Conservation (phyloP, 2,329 filamentous ascomycete genomes). For the Hymenoscyphus infarciens region DNA sequence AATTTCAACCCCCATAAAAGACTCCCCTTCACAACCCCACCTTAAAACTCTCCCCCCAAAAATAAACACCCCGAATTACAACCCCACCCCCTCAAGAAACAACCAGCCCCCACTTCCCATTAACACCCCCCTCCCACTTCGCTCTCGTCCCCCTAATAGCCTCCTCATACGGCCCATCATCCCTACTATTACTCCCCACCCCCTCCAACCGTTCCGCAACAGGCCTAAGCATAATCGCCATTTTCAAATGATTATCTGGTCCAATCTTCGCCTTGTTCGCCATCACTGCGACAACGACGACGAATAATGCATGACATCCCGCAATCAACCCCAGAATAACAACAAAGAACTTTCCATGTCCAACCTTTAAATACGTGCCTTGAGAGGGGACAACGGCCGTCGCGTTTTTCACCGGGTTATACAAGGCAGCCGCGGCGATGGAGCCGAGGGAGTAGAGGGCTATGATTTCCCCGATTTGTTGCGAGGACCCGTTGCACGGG, state of each 20-base stretch:
- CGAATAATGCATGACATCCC: conserved; percentile 26
- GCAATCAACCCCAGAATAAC: conserved; percentile 35
- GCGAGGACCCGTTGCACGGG: conserved; percentile 32
- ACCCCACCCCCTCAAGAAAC: conserved; percentile 16
- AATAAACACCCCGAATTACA: not conserved
- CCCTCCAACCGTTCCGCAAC: conserved; percentile 31
- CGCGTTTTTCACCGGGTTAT: conserved; percentile 19
- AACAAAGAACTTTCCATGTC: conserved; percentile 45
- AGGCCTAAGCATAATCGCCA: conserved; percentile 29
- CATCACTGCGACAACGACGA: conserved; percentile 26
- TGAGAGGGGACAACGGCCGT: conserved; percentile 18
- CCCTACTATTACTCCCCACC: conserved; percentile 21
- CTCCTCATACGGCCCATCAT: conserved; percentile 26
- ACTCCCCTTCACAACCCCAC: too few species aligned
- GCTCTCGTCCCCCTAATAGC: conserved; percentile 27
- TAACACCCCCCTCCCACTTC: conserved; percentile 26
- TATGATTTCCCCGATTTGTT: conserved; percentile 38
- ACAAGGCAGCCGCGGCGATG: conserved; percentile 24
- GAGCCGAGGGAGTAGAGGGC: conserved; percentile 38
- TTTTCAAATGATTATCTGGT: conserved; percentile 26
- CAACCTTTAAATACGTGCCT: conserved; percentile 34
- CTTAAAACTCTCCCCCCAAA: too few species aligned
- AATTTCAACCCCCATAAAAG: too few species aligned
- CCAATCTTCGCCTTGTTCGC: conserved; percentile 31
- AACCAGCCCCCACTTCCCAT: conserved; percentile 27